Evolutionary conservation across 73 alveolate species (phyloP).

Genomic region (Tetrahymena elliotti): DNA sequence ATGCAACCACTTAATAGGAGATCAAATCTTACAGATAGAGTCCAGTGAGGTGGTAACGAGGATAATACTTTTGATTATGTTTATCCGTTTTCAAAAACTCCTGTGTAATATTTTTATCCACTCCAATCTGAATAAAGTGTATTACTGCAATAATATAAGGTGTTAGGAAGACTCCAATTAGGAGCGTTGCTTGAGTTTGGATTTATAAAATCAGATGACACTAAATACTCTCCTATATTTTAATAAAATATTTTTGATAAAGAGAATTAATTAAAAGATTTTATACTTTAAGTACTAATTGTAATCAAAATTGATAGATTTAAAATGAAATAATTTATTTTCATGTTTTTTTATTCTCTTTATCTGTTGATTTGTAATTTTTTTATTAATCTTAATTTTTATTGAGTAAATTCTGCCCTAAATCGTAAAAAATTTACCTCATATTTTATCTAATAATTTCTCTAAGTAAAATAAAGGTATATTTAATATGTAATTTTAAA

Average conservation of each 20-base stretch:
- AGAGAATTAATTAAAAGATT: too few species aligned
- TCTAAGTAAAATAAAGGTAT: too few species aligned
- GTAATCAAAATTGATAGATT: neutral
- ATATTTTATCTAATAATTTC: too few species aligned
- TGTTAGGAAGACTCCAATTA: neutral
- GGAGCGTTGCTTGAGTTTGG: neutral
- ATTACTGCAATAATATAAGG: neutral
- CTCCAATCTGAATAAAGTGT: neutral
- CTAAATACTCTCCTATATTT: neutral
- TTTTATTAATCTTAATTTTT: too few species aligned
- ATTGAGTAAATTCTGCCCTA: too few species aligned
- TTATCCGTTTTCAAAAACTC: neutral
- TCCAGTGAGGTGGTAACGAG: neutral
- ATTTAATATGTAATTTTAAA: too few species aligned
- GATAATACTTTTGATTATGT: neutral
- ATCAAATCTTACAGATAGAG: neutral
- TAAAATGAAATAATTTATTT: too few species aligned
- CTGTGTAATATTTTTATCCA: neutral
- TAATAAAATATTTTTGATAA: too few species aligned
- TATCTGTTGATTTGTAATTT: too few species aligned
- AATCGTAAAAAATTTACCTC: too few species aligned
- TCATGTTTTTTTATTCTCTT: neutral
- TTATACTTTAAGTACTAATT: neutral
- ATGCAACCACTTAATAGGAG: neutral
- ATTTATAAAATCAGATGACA: neutral